Base-by-base conservation (phyloP, 768 basidiomycete species). In the Strobilomyces echinocephalus region DNA sequence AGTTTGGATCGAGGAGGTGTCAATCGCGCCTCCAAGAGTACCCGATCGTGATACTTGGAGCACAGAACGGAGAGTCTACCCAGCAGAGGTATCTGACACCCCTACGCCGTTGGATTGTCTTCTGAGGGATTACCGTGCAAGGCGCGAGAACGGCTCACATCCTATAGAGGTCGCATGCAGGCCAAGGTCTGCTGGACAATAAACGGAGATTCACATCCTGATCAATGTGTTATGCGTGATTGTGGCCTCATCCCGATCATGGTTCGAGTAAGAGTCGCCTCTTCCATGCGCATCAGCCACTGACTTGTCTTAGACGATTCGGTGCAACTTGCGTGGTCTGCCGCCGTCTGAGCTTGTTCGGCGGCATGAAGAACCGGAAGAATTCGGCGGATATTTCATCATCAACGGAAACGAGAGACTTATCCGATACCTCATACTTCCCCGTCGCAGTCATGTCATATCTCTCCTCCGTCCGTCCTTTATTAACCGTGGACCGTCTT, bases 381-480 rank as follows among this genome's bases (percentile, higher is more conserved):
- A 98, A 70, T 97, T 97, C 65, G 97, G 97, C 49, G 97, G 95
- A 28, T 98, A 99, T 73, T 99, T 99, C 67, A 82, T 99, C 66
- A 85, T 99, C 71, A 99, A 99, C 69, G 97, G 97, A 57, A 98
- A 97, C 72, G 97, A 99, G 73, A 92, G 94, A 73, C 83, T 99
- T 57, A 95, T 99, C 61, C 92, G 97, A 58, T 97, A 94, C 73
- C 85, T 98, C 67, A 94, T 98, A 64, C 80, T 99, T 36, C 95
- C 95, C 12, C 87, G 97, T 26, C 82, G 97, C 49, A 93, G 98
- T 67, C 93, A 98, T 74, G 93, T 91, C 63, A 91, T 95, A 59
- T 87, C 94, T 46, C 84, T 99, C 62, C 76, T 88, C 61, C 91
- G 97, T 46, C 88, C 92, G 20, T 87, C 92, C 11, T 99, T 98